Evolutionary conservation across 306 rosid species (phyloP), one percentile per base, ranked within the genome.

Genomic region (Vigna mungo): DNA sequence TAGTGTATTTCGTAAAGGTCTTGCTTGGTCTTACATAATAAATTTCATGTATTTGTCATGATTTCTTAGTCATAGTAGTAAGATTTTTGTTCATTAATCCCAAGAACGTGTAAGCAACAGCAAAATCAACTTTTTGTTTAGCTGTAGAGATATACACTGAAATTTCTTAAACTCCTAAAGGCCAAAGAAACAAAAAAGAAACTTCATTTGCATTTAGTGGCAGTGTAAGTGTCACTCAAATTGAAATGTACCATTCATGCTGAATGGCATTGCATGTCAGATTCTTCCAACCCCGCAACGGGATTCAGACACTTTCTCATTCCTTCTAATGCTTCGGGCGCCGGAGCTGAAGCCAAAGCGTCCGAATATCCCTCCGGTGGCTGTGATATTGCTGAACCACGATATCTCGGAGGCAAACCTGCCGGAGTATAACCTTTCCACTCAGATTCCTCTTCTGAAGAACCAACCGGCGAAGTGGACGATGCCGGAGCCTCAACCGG

Each of bases 281-380:
- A 30, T 15, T 44, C 53, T 16, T 15, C 21, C 61, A 58, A 64
- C 48, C 72, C 87, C 17, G 14, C 71, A 27, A 46, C 68, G 64
- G 15, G 13, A 65, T 6, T 44, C 17, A 51, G 76, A 75, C 81
- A 78, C 34, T 63, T 75, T 20, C 25, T 32, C 2, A 17, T 30
- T 25, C 34, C 68, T 46, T 81, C 78, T 15, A 72, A 60, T 65
- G 63, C 37, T 77, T 72, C 77, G 7, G 82, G 68, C 4, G 73
- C 23, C 17, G 80, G 84, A 16, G 12, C 79, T 17, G 3, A 13
- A 5, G 14, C 44, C 66, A 41, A 41, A 41, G 20, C 18, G 0
- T 60, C 68, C 15, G 78, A 67, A 44, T 60, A 9, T 46, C 48
- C 88, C 4, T 10, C 70, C 37, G 85, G 76, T 2, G 88, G 71